phyloP scores from a whole-genome alignment of 192 early-diverging fungal species.

The Backusella circina region DNA sequence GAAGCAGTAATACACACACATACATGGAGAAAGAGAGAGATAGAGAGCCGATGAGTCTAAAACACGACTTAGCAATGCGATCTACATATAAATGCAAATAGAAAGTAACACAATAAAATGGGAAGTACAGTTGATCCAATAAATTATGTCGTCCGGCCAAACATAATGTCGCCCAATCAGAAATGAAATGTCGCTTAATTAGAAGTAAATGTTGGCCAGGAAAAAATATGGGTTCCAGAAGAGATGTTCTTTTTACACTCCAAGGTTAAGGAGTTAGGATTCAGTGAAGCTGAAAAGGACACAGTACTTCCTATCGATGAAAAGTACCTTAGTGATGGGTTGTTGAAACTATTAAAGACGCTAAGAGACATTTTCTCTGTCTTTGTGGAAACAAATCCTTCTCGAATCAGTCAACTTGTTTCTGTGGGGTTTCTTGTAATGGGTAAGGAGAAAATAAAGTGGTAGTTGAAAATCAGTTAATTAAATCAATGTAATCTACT shows the following conservation, averaged over 20 bases:
- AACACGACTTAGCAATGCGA: too few relatives aligned
- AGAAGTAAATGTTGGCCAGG: too few relatives aligned
- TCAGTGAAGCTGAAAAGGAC: background rate
- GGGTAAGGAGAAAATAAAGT: background rate
- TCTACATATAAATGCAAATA: too few relatives aligned
- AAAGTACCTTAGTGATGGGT: background rate
- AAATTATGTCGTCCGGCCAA: too few relatives aligned
- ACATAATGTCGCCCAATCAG: too few relatives aligned
- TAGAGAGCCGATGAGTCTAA: too few relatives aligned
- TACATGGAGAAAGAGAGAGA: too few relatives aligned
- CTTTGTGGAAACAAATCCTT: background rate
- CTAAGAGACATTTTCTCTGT: background rate
- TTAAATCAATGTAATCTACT: too few relatives aligned
- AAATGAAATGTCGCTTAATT: too few relatives aligned
- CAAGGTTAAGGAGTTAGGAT: background rate
- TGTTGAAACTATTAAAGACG: background rate
- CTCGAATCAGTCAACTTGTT: background rate
- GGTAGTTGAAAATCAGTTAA: background rate
- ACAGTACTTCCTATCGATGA: background rate
- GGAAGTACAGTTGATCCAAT: too few relatives aligned
- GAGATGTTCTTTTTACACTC: background rate
- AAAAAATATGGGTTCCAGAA: background rate
- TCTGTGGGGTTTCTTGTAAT: background rate
- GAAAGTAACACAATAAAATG: too few relatives aligned
- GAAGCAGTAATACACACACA: too few relatives aligned